These are phyloP conservation scores for Scolecobasidium constrictum DNA, from an alignment of 2,329 filamentous ascomycete species.

Conservation along the genomic window DNA sequence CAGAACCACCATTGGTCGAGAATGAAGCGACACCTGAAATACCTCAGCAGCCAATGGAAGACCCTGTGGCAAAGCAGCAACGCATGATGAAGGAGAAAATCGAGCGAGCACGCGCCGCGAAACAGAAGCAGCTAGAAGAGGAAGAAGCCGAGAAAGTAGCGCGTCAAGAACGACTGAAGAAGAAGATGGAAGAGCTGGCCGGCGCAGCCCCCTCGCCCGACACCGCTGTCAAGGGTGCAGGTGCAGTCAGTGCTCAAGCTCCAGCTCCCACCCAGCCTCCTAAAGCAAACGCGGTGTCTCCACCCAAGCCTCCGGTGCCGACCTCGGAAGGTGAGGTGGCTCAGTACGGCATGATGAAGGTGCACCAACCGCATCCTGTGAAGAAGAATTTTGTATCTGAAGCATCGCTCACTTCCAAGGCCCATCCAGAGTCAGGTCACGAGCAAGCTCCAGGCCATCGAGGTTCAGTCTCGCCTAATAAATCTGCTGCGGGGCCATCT, in stretches of 20 bases:
- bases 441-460: neutral
- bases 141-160: slow-evolving; percentile 64
- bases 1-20: neutral
- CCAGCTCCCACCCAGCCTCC: slow-evolving; percentile 35
- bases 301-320: slow-evolving; percentile 48
- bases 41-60: slow-evolving; percentile 37
- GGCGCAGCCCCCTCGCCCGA: slow-evolving; percentile 30
- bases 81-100: slow-evolving; percentile 60
- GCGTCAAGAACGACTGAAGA: slow-evolving; percentile 56
- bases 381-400: slow-evolving; percentile 17
- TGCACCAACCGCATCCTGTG: slow-evolving; percentile 45
- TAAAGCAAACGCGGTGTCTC: slow-evolving; percentile 25
- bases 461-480: slow-evolving; percentile 4
- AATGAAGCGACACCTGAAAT: neutral
- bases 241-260: slow-evolving; percentile 27
- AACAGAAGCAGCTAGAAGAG: slow-evolving; percentile 51
- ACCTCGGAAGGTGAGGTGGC: slow-evolving; percentile 46
- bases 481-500: slow-evolving; percentile 1
- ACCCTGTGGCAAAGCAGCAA: slow-evolving; percentile 53
- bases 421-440: neutral
- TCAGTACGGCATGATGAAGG: slow-evolving; percentile 53
- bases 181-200: slow-evolving; percentile 61
- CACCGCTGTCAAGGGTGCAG: slow-evolving; percentile 20
- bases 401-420: neutral
- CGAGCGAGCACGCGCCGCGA: slow-evolving; percentile 57